phyloP scores from a whole-genome alignment of 2,329 filamentous ascomycete species.

The Huntiella omanensis region DNA sequence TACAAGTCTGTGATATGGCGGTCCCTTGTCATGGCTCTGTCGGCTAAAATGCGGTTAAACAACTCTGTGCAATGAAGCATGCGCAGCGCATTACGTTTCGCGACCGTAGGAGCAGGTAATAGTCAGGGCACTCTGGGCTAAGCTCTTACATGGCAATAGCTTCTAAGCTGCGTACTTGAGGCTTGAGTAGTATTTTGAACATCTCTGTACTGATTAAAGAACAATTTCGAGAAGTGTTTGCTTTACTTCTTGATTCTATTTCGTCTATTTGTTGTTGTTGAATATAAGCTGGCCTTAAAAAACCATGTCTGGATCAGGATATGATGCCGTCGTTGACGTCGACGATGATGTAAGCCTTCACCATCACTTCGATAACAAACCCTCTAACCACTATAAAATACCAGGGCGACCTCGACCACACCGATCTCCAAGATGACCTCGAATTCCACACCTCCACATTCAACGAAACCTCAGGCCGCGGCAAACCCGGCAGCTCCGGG shows the following conservation, averaged over 20 bases:
- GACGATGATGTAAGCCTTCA: conserved; percentile 61
- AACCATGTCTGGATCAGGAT: conserved; percentile 65
- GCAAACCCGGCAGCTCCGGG: conserved; percentile 27
- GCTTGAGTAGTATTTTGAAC: neutral
- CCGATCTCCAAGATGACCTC: conserved; percentile 94
- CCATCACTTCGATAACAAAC: too few relatives aligned
- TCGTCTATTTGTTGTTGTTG: neutral
- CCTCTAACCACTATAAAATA: too few relatives aligned
- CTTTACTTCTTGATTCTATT: neutral
- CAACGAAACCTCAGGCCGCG: conserved; percentile 34
- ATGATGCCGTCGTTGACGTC: conserved; percentile 94
- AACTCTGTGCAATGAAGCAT: too few relatives aligned
- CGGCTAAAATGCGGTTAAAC: too few relatives aligned
- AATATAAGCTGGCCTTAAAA: conserved; percentile 9
- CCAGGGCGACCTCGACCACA: conserved; percentile 91
- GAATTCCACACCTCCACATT: conserved; percentile 95
- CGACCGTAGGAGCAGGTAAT: conserved; percentile 1
- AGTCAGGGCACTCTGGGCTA: neutral
- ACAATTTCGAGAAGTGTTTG: neutral
- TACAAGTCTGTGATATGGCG: too few relatives aligned
- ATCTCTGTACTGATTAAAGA: neutral
- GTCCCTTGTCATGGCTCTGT: too few relatives aligned
- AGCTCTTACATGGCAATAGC: neutral
- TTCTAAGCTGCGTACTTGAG: neutral
- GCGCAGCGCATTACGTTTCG: conserved; percentile 4